phyloP scores from a whole-genome alignment of 1,139 yeast genomes.

The Tardiomyces digboiensis region DNA sequence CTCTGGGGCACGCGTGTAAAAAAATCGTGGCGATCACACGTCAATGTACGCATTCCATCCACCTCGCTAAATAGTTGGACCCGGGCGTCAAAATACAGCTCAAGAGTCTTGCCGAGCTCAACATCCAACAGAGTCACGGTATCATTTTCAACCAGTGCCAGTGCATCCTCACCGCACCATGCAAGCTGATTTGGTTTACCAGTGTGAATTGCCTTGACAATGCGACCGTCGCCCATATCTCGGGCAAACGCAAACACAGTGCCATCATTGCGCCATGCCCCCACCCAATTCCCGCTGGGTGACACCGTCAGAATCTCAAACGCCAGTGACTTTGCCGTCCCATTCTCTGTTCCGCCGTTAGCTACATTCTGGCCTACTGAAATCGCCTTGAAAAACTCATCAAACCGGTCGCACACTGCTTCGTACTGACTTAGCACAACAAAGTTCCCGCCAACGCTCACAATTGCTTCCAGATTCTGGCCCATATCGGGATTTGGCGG shows the following conservation, averaged over 20 bases:
- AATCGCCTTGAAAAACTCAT: neutral
- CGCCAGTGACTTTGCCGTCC: neutral
- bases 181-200: neutral
- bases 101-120: conserved; percentile 22
- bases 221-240: neutral
- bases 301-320: neutral
- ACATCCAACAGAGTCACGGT: neutral
- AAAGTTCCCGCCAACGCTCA: neutral
- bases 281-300: neutral
- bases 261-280: neutral
- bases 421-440: neutral
- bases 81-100: conserved; percentile 25
- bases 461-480: neutral
- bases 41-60: conserved; percentile 67
- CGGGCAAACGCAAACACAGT: neutral
- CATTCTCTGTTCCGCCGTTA: too few relatives aligned
- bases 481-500: conserved; percentile 18
- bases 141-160: conserved; percentile 50
- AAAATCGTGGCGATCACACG: conserved; percentile 50
- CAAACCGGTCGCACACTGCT: neutral
- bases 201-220: neutral
- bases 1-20: conserved; percentile 53
- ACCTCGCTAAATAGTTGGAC: conserved; percentile 39
- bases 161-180: conserved; percentile 44
- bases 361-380: too few relatives aligned